Conservation (phyloP, 257 asterid species). For the Salvia hispanica region DNA sequence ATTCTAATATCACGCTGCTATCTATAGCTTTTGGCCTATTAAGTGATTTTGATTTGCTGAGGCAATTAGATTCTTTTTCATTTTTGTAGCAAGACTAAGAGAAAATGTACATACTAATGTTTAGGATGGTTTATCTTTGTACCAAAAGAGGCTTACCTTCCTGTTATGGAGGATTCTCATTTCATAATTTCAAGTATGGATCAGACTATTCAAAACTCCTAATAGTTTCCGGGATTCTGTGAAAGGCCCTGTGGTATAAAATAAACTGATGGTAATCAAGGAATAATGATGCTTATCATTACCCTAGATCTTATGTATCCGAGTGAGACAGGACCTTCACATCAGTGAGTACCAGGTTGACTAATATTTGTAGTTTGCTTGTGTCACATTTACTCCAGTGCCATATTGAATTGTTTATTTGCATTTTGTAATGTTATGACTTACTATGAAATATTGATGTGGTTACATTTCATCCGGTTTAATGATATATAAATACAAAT, state of each 20-base stretch:
- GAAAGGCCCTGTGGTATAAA: conserved; percentile 6
- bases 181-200: background rate
- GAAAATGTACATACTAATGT: background rate
- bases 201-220: background rate
- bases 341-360: background rate
- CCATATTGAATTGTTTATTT: background rate
- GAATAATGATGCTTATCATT: background rate
- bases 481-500: background rate
- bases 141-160: background rate
- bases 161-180: background rate
- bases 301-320: conserved; percentile 1
- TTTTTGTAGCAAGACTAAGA: background rate
- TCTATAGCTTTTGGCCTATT: background rate
- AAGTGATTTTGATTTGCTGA: too few species aligned
- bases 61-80: background rate
- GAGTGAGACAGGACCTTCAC: background rate
- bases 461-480: conserved; percentile 1
- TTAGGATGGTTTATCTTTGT: background rate
- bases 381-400: background rate
- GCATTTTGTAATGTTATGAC: conserved; percentile 9
- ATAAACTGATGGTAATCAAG: conserved; percentile 10
- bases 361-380: conserved; percentile 1
- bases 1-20: background rate
- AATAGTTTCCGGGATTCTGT: background rate
- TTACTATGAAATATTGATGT: background rate